Evolutionary conservation across 225 moss, liverwort and hornwort genomes (phyloP).

Genomic region (Lunularia cruciata): DNA sequence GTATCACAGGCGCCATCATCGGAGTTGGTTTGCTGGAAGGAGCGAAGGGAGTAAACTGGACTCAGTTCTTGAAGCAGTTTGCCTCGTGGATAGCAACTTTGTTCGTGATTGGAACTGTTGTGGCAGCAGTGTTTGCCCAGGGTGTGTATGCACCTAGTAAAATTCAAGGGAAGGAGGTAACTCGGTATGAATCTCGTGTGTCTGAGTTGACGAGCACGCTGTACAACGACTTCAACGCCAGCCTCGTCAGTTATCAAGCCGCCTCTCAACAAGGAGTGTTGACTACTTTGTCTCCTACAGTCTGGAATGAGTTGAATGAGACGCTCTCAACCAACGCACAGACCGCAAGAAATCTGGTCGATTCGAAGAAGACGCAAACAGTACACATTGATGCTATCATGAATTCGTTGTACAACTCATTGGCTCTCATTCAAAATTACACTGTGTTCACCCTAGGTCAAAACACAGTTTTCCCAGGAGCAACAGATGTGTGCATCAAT

Average conservation of each 20-base stretch:
- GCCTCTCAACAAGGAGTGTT: background rate
- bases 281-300: background rate
- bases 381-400: constrained; percentile 12
- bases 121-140: constrained; percentile 54
- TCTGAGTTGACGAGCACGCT: constrained; percentile 7
- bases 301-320: constrained; percentile 17
- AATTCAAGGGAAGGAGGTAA: constrained; percentile 19
- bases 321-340: constrained; percentile 10
- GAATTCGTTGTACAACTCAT: background rate
- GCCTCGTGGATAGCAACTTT: constrained; percentile 50
- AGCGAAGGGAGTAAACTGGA: constrained; percentile 56
- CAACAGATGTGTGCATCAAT: too few species aligned
- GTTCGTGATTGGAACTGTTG: constrained; percentile 41
- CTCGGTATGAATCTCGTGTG: constrained; percentile 12
- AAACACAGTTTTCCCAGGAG: constrained; percentile 12
- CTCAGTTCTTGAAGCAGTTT: constrained; percentile 48
- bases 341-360: constrained; percentile 7
- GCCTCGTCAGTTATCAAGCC: constrained; percentile 12
- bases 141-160: constrained; percentile 56
- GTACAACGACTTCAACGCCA: constrained; percentile 25
- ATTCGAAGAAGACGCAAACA: constrained; percentile 25
- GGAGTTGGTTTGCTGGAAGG: constrained; percentile 67
- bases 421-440: background rate
- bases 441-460: constrained; percentile 11
- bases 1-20: constrained; percentile 61